Evolutionary conservation across 2,329 filamentous ascomycete species (phyloP), one percentile per base, ranked within the genome.

Genomic region (Penicillium crustosum): DNA sequence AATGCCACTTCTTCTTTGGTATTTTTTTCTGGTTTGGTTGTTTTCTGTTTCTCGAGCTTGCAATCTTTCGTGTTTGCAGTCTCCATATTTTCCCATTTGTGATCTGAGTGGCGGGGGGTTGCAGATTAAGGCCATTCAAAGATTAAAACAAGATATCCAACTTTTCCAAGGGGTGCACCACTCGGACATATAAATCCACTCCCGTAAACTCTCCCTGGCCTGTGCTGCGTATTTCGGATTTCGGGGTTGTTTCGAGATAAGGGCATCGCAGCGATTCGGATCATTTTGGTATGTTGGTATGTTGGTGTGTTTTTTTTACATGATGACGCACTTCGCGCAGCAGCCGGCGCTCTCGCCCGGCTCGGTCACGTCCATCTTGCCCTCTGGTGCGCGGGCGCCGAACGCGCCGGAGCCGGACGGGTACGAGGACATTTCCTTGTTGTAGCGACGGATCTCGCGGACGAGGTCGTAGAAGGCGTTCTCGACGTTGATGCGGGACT

Each of bases 401-500:
- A 85, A 81, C 65, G 87, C 86, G 67, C 75, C 77, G 57, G 88
- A 89, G 61, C 83, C 86, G 58, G 87, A 86, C 44, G 88, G 87
- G 77, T 95, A 91, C 59, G 90, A 91, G 60, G 93, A 92, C 88
- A 97, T 95, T 74, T 97, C 93, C 76, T 94, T 93, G 86, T 99
- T 97, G 81, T 96, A 97, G 79, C 91, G 89, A 79, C 94, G 87
- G 73, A 99, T 99, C 77, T 97, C 94, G 75, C 94, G 89, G 58
- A 99, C 94, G 68, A 97, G 93, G 75, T 97, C 93, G 84, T 93
- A 97, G 81, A 99, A 99, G 55, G 93, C 92, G 79, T 95, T 93
- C 79, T 99, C 94, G 70, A 99, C 94, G 74, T 97, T 97, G 82
- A 94, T 95, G 75, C 93, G 89, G 62, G 93, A 96, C 81, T 97